Evolutionary conservation across 345 rosid species (phyloP), one percentile per base, ranked within the genome.

Genomic region (Turnera subulata): DNA sequence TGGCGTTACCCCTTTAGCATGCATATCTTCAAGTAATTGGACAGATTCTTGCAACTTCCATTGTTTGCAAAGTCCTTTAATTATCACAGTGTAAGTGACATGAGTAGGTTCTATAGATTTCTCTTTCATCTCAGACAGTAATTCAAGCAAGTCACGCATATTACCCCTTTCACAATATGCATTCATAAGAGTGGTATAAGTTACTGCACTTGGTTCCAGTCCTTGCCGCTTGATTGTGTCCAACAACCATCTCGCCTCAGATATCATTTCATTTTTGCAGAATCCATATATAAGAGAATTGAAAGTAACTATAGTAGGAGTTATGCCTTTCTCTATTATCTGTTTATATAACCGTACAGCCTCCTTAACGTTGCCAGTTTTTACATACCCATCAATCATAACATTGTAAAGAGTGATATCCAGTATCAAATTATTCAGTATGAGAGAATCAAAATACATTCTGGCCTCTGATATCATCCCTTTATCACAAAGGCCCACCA

Each of bases 161-260:
- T 79, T 63, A 58, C 83, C 81, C 61, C 66, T 56, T 58, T 82
- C 81, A 55, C 85, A 80, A 37, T 75, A 82, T 46, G 83, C 88
- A 73, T 86, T 65, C 89, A 89, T 82, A 53, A 89, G 75, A 55
- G 81, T 84, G 45, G 97, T 86, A 46, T 86, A 86, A 19, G 90
- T 81, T 62, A 79, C 70, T 6, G 62, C 73, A 53, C 44, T 82
- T 60, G 94, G 94, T 65, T 65, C 73, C 65, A 81, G 38, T 56
- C 84, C 80, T 63, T 74, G 49, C 48, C 48, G 53, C 72, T 67
- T 73, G 23, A 84, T 86, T 42, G 5, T 74, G 60, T 80, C 70
- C 45, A 84, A 58, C 65, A 72, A 56, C 61, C 43, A 53, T 65
- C 76, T 72, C 56, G 88, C 90, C 64, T 80, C 76, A 9, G 63